Conservation (phyloP, 306 rosid species). For the Sicyos baderoa region DNA sequence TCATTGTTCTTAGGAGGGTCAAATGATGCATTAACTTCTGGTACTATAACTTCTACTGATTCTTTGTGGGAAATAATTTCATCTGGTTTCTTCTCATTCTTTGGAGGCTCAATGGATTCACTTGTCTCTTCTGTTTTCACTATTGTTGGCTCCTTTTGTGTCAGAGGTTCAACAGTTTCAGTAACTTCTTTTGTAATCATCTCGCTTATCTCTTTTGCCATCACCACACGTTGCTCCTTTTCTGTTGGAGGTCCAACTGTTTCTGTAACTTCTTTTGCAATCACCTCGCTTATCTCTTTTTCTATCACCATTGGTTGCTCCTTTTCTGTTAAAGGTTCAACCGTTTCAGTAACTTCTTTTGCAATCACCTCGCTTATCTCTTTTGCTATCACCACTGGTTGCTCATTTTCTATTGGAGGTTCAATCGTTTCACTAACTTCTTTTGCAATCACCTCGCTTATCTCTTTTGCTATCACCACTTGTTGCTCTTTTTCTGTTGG, state of each 20-base stretch:
- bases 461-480: neutral
- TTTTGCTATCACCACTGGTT: neutral
- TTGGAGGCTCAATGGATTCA: slow-evolving; percentile 6
- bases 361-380: neutral
- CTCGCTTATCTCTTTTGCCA: neutral
- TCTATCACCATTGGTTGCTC: neutral
- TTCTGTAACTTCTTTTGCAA: neutral
- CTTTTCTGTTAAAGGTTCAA: neutral
- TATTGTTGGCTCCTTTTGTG: neutral
- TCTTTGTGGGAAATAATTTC: neutral
- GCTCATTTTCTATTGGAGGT: neutral
- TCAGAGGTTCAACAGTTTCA: neutral
- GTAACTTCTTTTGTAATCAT: neutral
- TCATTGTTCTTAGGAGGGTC: slow-evolving; percentile 6
- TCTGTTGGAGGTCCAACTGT: neutral
- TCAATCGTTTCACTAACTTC: neutral
- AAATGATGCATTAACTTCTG: neutral
- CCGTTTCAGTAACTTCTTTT: neutral
- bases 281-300: neutral
- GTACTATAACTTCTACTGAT: slow-evolving; percentile 4
- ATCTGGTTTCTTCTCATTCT: neutral
- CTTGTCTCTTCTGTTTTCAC: neutral
- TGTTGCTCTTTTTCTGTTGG: neutral
- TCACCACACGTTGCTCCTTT: neutral
- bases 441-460: neutral